A percentile compares a stretch with the other conserved stretches of the same genome.
These are phyloP conservation scores for Pseudocercospora fuligena DNA, from an alignment of 2,329 filamentous ascomycete species.

Conservation along the genomic window DNA sequence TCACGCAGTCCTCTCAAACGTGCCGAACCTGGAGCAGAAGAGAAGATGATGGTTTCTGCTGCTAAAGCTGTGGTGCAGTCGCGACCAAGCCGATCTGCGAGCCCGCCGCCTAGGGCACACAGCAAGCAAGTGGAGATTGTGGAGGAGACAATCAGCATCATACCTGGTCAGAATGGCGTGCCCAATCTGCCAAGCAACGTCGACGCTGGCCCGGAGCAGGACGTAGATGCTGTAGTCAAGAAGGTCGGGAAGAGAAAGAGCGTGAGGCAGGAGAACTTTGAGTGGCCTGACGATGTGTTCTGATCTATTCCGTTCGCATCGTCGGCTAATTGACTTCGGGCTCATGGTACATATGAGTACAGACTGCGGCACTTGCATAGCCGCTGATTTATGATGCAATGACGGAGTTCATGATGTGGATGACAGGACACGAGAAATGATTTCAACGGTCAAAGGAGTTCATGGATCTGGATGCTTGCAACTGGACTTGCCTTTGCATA, in stretches of 20 bases:
- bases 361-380: background rate
- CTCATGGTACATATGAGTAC: constrained; percentile 10
- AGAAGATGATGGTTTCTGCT: constrained; percentile 32
- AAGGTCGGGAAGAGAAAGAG: constrained; percentile 12
- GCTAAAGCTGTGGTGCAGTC: constrained; percentile 29
- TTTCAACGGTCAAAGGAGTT: background rate
- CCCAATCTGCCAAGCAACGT: constrained; percentile 27
- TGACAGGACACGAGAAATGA: background rate
- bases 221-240: constrained; percentile 10
- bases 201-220: constrained; percentile 22
- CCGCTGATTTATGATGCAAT: background rate
- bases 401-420: constrained; percentile 7
- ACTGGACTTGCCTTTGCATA: background rate
- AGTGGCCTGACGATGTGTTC: constrained; percentile 25
- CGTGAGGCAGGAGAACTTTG: constrained; percentile 13
- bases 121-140: constrained; percentile 29
- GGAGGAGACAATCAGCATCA: constrained; percentile 27
- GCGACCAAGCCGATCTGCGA: constrained; percentile 26
- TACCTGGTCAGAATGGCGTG: constrained; percentile 32
- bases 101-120: constrained; percentile 27
- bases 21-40: constrained; percentile 22
- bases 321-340: background rate
- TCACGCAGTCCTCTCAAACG: constrained; percentile 36
- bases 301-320: constrained; percentile 1
- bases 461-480: background rate